A percentile compares a stretch with the other conserved stretches of the same genome.
phyloP scores from a whole-genome alignment of 371 early-diverging fungal species.

The Mortierella sp. region DNA sequence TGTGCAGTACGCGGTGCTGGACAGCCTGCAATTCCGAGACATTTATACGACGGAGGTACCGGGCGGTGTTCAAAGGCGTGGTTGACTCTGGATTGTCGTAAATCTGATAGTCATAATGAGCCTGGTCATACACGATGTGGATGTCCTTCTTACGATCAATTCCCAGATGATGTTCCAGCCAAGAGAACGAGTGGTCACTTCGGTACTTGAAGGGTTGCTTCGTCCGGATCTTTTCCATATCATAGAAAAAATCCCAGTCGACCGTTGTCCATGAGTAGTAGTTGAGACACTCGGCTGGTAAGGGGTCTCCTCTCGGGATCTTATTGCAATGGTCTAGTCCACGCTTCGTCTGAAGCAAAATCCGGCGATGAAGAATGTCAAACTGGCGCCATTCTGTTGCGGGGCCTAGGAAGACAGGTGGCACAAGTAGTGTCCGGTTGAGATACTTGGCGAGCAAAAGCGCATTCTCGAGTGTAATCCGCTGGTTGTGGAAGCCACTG shows the following conservation, averaged over 20 bases:
- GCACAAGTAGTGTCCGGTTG: constrained; percentile 66
- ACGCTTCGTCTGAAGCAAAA: constrained; percentile 65
- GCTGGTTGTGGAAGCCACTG: constrained; percentile 67
- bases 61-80: constrained; percentile 52
- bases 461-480: constrained; percentile 68
- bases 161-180: constrained; percentile 47
- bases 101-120: constrained; percentile 67
- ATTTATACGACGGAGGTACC: constrained; percentile 57
- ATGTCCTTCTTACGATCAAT: constrained; percentile 56
- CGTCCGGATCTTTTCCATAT: constrained; percentile 53
- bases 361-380: constrained; percentile 63
- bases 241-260: constrained; percentile 70
- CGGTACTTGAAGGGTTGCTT: constrained; percentile 40
- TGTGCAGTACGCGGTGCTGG: constrained; percentile 58
- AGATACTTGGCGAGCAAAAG: constrained; percentile 63
- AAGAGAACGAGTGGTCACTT: constrained; percentile 41
- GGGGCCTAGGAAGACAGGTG: constrained; percentile 68
- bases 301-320: constrained; percentile 54
- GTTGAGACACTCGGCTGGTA: constrained; percentile 66
- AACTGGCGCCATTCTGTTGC: constrained; percentile 66
- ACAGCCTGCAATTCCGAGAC: constrained; percentile 57
- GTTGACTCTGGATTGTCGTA: constrained; percentile 62
- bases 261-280: constrained; percentile 67
- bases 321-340: constrained; percentile 64
- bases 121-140: constrained; percentile 58